phyloP scores from a whole-genome alignment of 1,139 yeast species.

The Saccharomyces pastorianus region DNA sequence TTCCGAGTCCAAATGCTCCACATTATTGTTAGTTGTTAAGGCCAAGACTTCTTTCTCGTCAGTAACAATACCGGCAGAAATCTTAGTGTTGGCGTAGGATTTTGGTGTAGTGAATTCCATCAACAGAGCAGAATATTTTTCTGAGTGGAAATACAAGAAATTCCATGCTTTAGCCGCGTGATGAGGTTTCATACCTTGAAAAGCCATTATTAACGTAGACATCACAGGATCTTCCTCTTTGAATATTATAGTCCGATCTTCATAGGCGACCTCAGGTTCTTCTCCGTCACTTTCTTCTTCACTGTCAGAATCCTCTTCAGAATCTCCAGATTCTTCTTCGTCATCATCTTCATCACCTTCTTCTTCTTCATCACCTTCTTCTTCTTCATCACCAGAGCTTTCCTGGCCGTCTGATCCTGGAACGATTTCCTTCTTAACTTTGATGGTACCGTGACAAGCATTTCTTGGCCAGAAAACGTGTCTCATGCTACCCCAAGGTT shows the following conservation, averaged over 20 bases:
- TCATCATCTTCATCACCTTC: slow-evolving; percentile 11
- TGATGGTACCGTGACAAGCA: slow-evolving; percentile 54
- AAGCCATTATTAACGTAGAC: slow-evolving; percentile 90
- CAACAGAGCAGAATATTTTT: slow-evolving; percentile 61
- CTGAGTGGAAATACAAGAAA: slow-evolving; percentile 81
- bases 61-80: slow-evolving; percentile 69
- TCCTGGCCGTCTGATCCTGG: not conserved
- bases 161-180: slow-evolving; percentile 98
- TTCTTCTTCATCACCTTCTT: not conserved
- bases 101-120: slow-evolving; percentile 96
- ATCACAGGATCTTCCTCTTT: slow-evolving; percentile 37
- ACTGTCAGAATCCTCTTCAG: slow-evolving; percentile 15
- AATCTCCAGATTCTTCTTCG: slow-evolving; percentile 11
- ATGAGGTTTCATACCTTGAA: slow-evolving; percentile 98
- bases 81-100: slow-evolving; percentile 76
- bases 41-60: slow-evolving; percentile 55
- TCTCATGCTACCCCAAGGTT: slow-evolving; percentile 97
- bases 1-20: slow-evolving; percentile 51
- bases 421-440: slow-evolving; percentile 20
- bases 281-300: slow-evolving; percentile 9
- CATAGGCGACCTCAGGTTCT: slow-evolving; percentile 12
- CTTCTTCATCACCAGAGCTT: too few relatives aligned
- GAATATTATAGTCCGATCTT: slow-evolving; percentile 20
- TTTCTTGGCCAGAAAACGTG: slow-evolving; percentile 96
- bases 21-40: slow-evolving; percentile 59